Evolutionary conservation across 2,329 filamentous ascomycete genomes (phyloP), one percentile per base, ranked within the genome.

Genomic region (Aspergillus sp.): DNA sequence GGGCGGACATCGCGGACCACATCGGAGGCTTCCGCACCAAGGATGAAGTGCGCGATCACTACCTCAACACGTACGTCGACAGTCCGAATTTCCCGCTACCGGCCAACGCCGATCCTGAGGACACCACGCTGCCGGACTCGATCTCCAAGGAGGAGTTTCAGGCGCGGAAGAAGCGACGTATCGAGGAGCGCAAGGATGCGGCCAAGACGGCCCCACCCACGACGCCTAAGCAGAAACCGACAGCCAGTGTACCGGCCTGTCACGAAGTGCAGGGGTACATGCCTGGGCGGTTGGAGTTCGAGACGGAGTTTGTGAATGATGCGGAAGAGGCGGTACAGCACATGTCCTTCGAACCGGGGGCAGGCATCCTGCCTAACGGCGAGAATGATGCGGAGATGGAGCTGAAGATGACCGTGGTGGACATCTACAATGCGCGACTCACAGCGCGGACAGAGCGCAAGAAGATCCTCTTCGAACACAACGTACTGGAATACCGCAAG

Each of bases 201-300:
- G 85, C 87, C 38, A 94, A 93, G 68, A 86, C 85, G 51, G 86
- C 88, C 6, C 82, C 88, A 1, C 84, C 88, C 1, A 78, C 89
- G 34, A 86, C 88, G 27, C 88, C 91, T 1, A 95, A 96, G 69
- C 90, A 91, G 57, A 97, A 97, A 63, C 93, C 93, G 0, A 97
- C 91, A 0, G 90, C 90, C 6, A 94, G 87, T 72, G 89, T 96
- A 2, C 93, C 93, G 0, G 85, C 89, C 32, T 98, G 93, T 66
- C 93, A 98, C 72, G 93, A 98, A 68, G 93, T 98, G 34, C 89
- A 96, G 68, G 93, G 93, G 3, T 98, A 94, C 66, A 98, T 98
- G 93, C 93, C 93, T 3, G 93, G 93, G 40, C 88, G 93, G 36
- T 70, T 98, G 54, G 93, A 98, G 62, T 98, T 98, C 54, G 93